Evolutionary conservation across 768 basidiomycete genomes (phyloP).

Genomic region (Hygrophorus russula): DNA sequence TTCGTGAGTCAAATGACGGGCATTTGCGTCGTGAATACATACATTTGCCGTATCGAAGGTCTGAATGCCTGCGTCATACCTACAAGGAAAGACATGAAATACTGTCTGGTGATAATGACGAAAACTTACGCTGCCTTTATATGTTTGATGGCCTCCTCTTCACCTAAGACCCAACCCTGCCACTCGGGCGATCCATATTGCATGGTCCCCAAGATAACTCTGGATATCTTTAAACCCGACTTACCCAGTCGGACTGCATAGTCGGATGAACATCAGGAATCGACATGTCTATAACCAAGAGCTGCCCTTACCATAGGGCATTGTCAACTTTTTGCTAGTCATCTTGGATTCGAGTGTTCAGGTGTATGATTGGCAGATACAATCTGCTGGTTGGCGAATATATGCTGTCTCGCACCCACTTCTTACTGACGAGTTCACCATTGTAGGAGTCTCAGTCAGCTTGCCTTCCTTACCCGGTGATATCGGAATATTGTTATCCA

Average conservation of each 20-base stretch:
- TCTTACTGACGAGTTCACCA: too few relatives aligned
- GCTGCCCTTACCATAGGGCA: conserved; percentile 16
- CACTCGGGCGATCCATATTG: conserved; percentile 43
- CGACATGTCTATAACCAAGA: neutral
- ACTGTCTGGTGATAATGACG: too few relatives aligned
- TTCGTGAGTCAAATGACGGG: neutral
- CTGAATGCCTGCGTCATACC: conserved; percentile 54
- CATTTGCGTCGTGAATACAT: neutral
- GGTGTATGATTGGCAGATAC: too few relatives aligned
- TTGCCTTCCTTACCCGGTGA: too few relatives aligned
- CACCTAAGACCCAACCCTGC: conserved; percentile 34
- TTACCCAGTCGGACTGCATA: conserved; percentile 32
- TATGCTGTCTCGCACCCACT: too few relatives aligned
- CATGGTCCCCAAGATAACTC: conserved; percentile 56
- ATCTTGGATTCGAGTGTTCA: too few relatives aligned
- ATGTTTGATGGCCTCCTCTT: conserved; percentile 40
- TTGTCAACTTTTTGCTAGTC: conserved; percentile 2
- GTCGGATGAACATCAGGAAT: neutral
- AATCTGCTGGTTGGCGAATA: too few relatives aligned
- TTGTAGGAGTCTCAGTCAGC: too few relatives aligned
- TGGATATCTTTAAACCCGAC: conserved; percentile 53
- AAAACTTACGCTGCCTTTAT: conserved; percentile 25
- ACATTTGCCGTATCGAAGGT: conserved; percentile 51
- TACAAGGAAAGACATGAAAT: conserved; percentile 8
- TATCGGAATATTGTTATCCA: too few relatives aligned